Base-by-base conservation (phyloP, 306 rosid genomes). In the Cucurbita maxima region DNA sequence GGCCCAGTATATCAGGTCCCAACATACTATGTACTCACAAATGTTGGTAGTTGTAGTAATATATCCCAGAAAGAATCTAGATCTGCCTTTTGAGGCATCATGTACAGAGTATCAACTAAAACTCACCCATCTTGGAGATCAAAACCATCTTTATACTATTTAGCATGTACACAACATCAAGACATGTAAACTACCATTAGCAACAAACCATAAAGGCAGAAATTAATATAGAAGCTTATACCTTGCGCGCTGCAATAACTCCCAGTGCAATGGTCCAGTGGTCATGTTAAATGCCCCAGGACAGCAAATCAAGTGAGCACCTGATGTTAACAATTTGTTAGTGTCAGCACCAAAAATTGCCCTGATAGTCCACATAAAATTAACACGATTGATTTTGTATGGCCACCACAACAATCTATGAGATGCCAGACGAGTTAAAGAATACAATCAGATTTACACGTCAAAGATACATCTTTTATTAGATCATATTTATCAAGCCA, bases 231-330 rank as follows among this genome's bases (percentile, higher is more conserved):
- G 43, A 63, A 78, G 74, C 74, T 48, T 34, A 7, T 80, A 94
- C 99, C 97, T 91, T 55, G 96, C 92, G 75, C 99, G 83, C 82
- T 94, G 97, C 80, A 91, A 80, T 76, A 94, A 81, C 66, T 94
- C 99, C 99, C 99, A 91, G 76, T 94, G 99, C 84, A 94, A 83
- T n/a, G 97, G 96, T 81, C 99, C 97, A 66, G 99, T 94, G 52
- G 99, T 94, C 99, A 91, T 94, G 86, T 94, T 94, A 81, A 94
- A 94, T 53, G 99, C 99, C 80, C 96, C 99, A 18, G 99, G 99
- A 84, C 91, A 94, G 81, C 97, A 94, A 75, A 94, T 83, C 87
- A 94, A 86, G 83, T 89, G 99, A 84, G 99, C 97, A 79, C 99
- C 97, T 94, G 85, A 85, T 51, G 72, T 55, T 78, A 86, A n/a